These are phyloP conservation scores for Begonia peltatifolia DNA, from an alignment of 306 rosid species.

Conservation along the genomic window DNA sequence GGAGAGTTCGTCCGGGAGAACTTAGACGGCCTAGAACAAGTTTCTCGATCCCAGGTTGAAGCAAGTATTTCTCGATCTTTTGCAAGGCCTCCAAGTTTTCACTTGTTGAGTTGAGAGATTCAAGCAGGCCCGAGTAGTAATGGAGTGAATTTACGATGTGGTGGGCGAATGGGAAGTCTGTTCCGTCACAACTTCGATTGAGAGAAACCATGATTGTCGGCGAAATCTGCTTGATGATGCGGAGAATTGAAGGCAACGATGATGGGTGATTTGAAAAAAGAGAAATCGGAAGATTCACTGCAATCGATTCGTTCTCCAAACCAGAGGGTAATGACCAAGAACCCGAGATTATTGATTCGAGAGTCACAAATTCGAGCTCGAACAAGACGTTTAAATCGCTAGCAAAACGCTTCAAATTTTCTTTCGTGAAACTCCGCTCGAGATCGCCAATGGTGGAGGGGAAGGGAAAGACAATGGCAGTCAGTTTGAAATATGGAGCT, in stretches of 20 bases:
- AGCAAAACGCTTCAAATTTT: constrained; percentile 28
- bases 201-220: constrained; percentile 29
- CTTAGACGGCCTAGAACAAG: constrained; percentile 26
- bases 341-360: constrained; percentile 19
- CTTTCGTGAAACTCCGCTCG: constrained; percentile 26
- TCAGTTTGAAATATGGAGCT: constrained; percentile 21
- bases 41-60: constrained; percentile 32
- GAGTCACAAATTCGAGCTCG: constrained; percentile 27
- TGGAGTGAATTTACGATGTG: constrained; percentile 30
- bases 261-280: constrained; percentile 22
- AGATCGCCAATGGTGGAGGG: constrained; percentile 13
- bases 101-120: constrained; percentile 25
- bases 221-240: constrained; percentile 26
- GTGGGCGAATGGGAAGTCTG: constrained; percentile 29
- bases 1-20: constrained; percentile 19
- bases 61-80: constrained; percentile 29
- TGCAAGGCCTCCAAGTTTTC: constrained; percentile 19
- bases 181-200: constrained; percentile 28
- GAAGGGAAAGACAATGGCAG: constrained; percentile 27
- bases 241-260: constrained; percentile 22
- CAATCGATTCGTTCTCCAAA: constrained; percentile 19
- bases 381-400: constrained; percentile 22
- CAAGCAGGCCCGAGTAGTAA: constrained; percentile 24
- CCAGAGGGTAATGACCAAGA: constrained; percentile 20
- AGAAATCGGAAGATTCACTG: constrained; percentile 32